Evolutionary conservation across 2,329 filamentous ascomycete genomes (phyloP).

Genomic region (Aspergillus viridinutans): DNA sequence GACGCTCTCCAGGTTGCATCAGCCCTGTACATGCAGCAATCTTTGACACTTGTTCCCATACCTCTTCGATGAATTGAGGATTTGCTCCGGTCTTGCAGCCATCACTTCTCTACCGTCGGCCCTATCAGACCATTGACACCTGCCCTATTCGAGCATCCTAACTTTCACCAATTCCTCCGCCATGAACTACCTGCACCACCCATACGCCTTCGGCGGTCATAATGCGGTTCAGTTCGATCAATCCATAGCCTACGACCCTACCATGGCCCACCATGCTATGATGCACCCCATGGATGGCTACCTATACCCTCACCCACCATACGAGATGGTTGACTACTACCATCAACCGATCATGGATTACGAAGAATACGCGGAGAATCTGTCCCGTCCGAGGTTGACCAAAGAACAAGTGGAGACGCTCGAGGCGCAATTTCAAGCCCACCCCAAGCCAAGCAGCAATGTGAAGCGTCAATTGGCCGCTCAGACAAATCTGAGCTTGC

Average conservation of each 20-base stretch:
- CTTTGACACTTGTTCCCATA: neutral
- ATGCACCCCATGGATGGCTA: conserved; percentile 37
- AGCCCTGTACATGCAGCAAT: too few species aligned
- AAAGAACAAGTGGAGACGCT: conserved; percentile 50
- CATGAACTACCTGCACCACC: conserved; percentile 40
- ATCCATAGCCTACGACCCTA: conserved; percentile 31
- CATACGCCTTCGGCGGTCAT: conserved; percentile 34
- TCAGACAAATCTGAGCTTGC: conserved; percentile 46
- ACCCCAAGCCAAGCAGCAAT: conserved; percentile 49
- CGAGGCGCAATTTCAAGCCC: conserved; percentile 47
- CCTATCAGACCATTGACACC: neutral
- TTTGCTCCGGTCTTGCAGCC: neutral
- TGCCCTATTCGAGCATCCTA: conserved; percentile 2
- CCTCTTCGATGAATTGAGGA: conserved; percentile 8
- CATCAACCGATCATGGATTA: conserved; percentile 41
- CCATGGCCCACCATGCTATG: conserved; percentile 36
- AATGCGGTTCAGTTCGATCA: conserved; percentile 36
- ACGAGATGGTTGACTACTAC: conserved; percentile 42
- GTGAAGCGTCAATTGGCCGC: conserved; percentile 47
- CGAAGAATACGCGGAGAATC: conserved; percentile 46
- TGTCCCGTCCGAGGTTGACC: conserved; percentile 47
- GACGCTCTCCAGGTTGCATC: neutral
- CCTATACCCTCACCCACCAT: conserved; percentile 34
- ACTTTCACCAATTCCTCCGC: conserved; percentile 7
- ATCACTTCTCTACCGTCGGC: conserved; percentile 5